phyloP scores from a whole-genome alignment of 805 yeast genomes.

The Zygosaccharomyces pseudorouxii region DNA sequence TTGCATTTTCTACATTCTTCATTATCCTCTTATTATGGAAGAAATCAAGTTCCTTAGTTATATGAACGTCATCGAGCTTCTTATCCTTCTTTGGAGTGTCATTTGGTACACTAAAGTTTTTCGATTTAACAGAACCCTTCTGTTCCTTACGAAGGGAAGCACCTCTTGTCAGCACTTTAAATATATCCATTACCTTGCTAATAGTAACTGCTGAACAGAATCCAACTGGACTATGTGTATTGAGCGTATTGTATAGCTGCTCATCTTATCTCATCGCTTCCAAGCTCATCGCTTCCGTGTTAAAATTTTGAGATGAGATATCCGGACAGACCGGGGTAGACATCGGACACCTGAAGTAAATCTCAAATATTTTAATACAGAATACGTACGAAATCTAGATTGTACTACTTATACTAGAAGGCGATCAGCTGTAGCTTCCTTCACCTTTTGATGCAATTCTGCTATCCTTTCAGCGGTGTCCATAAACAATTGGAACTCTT shows the following conservation, averaged over 20 bases:
- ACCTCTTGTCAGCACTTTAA: constrained; percentile 79
- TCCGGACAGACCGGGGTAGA: constrained; percentile 1
- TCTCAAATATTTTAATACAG: background rate
- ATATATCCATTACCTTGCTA: constrained; percentile 67
- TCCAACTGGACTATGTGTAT: background rate
- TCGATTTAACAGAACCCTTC: constrained; percentile 23
- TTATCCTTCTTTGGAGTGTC: constrained; percentile 28
- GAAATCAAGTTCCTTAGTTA: constrained; percentile 76
- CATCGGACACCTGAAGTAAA: constrained; percentile 1
- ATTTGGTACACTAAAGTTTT: constrained; percentile 22
- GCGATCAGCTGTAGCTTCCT: constrained; percentile 21
- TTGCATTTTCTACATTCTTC: constrained; percentile 25
- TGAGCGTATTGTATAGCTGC: too few relatives aligned
- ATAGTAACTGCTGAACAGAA: background rate
- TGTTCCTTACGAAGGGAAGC: constrained; percentile 62
- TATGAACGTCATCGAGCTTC: constrained; percentile 41
- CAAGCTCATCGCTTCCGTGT: background rate
- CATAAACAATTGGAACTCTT: constrained; percentile 67
- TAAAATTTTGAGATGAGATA: constrained; percentile 6
- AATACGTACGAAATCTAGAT: background rate
- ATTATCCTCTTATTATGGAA: constrained; percentile 54
- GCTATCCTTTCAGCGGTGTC: constrained; percentile 72
- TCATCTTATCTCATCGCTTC: constrained; percentile 12
- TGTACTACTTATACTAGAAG: background rate
- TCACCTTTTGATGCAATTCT: constrained; percentile 56